Conservation (phyloP, 805 yeast genomes). For the Zygosaccharomyces lentus region DNA sequence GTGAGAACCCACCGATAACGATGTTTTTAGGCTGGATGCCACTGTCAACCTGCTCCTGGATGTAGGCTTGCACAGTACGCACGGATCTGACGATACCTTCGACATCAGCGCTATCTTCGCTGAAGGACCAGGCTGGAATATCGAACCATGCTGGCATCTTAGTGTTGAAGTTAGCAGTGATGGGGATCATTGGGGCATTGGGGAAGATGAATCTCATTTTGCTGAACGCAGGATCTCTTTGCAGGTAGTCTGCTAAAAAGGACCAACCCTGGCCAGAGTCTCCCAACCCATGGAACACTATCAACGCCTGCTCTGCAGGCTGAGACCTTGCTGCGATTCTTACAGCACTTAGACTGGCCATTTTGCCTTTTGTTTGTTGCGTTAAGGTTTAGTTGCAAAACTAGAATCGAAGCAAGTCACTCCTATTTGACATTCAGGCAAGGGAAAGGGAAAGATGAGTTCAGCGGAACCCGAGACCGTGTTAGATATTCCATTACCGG, state of each 20-base stretch:
- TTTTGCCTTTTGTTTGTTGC: background rate
- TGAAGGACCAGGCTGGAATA: constrained; percentile 50
- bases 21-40: constrained; percentile 63
- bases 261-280: constrained; percentile 90
- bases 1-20: constrained; percentile 92
- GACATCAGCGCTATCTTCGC: constrained; percentile 42
- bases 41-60: constrained; percentile 49
- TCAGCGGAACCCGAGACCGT: background rate
- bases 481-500: constrained; percentile 19
- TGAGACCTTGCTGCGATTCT: constrained; percentile 31
- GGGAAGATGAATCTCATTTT: constrained; percentile 81
- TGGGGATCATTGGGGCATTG: constrained; percentile 72
- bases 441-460: background rate
- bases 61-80: constrained; percentile 41
- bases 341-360: constrained; percentile 27
- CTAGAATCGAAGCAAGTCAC: background rate
- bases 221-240: constrained; percentile 42
- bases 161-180: constrained; percentile 63
- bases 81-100: constrained; percentile 52
- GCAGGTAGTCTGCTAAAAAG: constrained; percentile 65
- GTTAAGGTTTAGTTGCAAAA: background rate
- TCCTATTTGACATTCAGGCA: background rate
- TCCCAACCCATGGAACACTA: constrained; percentile 86
- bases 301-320: constrained; percentile 58
- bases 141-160: constrained; percentile 87